Evolutionary conservation across 495 filamentous ascomycete species (phyloP), one percentile per base, ranked within the genome.

Genomic region (Friedmanniomyces simplex): DNA sequence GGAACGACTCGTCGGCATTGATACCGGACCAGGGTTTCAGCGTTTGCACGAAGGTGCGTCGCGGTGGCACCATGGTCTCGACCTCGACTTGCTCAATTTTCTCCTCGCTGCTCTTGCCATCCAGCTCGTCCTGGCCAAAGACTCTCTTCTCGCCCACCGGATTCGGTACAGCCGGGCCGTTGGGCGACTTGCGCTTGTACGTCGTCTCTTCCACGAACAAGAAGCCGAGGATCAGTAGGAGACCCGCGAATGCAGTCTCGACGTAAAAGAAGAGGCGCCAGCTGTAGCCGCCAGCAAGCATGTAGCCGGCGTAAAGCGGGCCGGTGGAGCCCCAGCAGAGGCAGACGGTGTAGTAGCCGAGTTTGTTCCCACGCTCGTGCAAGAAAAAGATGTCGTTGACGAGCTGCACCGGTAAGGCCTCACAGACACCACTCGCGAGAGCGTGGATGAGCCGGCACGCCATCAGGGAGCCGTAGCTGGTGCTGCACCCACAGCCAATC

Each of bases 211-310:
- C 80, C 5, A 81, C 80, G 54, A 82, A 76, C 58, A 83, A 69
- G 66, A 84, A 83, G 3, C 80, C 78, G 11, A 80, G 64, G 46
- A 85, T 69, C 10, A 83, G 63, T 0, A 83, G 69, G 0, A 73
- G 72, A 13, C 66, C 73, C 10, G 75, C 79, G 55, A 85, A 83
- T 0, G 80, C 81, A 20, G 79, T 76, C 43, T 78, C 76, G 25
- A 85, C 82, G 65, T 83, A 85, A 70, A 85, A 85, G 71, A 79
- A 61, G 0, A 85, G 72, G 16, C 76, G 68, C 82, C 82, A 85
- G 0, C 77, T 78, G 61, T 82, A 78, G 1, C 80, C 82, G 10
- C 76, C 81, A 1, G 75, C 73, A 3, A 85, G 76, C 77, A 85
- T 83, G 67, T 83, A 85, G 0, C 81, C 78, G 2, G 81, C 80